Conservation (phyloP, 2,329 filamentous ascomycete species). For the Fusarium torreyae region DNA sequence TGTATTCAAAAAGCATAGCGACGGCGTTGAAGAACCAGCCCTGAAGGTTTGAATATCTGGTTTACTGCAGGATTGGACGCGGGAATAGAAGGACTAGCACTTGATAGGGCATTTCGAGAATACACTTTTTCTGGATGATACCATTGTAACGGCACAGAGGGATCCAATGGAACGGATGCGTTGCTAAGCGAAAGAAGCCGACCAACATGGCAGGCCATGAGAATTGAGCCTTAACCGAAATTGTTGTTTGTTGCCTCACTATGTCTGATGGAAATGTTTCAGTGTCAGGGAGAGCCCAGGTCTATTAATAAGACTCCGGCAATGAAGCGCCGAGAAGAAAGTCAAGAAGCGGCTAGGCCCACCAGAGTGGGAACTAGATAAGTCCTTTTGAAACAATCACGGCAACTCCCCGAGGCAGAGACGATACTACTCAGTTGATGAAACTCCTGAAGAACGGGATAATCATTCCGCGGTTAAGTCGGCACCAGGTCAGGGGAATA, state of each 20-base stretch:
- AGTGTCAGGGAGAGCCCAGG: conserved; percentile 8
- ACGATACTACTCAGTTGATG: conserved; percentile 14
- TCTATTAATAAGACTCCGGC: conserved; percentile 28
- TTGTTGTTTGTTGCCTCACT: conserved; percentile 26
- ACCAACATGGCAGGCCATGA: background rate
- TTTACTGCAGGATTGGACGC: conserved; percentile 1
- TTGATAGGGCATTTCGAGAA: conserved; percentile 6
- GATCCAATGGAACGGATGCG: background rate
- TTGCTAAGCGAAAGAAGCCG: conserved; percentile 1
- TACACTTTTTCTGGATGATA: conserved; percentile 14
- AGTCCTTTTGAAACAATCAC: conserved; percentile 8
- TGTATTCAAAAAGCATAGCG: conserved; percentile 43
- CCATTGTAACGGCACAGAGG: background rate
- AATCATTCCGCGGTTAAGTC: conserved; percentile 30
- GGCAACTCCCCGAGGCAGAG: conserved; percentile 5
- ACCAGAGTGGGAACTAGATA: conserved; percentile 7
- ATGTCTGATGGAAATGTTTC: conserved; percentile 10
- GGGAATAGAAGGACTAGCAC: conserved; percentile 6
- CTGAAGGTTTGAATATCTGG: conserved; percentile 18
- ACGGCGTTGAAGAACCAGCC: conserved; percentile 39
- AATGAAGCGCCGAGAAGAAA: conserved; percentile 28
- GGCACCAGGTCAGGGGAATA: conserved; percentile 24
- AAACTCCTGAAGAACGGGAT: conserved; percentile 21
- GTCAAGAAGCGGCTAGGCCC: conserved; percentile 26
- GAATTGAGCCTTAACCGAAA: conserved; percentile 9